Percentiles rank a stretch among this genome's conserved stretches.
These are phyloP conservation scores for Leptographium radiaticola DNA, from an alignment of 2,329 filamentous ascomycete genomes.

Conservation along the genomic window DNA sequence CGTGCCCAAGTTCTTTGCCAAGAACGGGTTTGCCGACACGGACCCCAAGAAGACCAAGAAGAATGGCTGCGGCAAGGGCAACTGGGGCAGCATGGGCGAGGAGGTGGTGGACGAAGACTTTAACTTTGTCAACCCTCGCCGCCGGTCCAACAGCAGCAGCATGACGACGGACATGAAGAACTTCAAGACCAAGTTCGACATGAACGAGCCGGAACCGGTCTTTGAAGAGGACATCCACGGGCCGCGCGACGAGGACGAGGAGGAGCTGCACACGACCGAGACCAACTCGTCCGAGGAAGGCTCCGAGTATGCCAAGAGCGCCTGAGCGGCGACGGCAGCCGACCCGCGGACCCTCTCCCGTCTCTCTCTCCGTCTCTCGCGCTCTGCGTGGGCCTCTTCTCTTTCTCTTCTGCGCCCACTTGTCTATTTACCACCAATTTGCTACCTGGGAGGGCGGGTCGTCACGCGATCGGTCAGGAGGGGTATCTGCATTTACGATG, in stretches of 20 bases:
- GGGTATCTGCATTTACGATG: neutral
- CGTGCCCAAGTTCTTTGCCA: constrained; percentile 86
- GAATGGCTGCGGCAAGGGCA: constrained; percentile 81
- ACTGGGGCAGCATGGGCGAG: constrained; percentile 78
- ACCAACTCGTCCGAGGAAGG: constrained; percentile 41
- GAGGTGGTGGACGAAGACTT: constrained; percentile 77
- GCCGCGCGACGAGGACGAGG: constrained; percentile 42
- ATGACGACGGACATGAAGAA: constrained; percentile 56
- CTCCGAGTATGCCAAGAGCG: constrained; percentile 25
- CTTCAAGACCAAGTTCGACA: constrained; percentile 96
- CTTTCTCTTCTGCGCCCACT: neutral
- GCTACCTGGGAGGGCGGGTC: neutral
- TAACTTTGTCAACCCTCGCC: constrained; percentile 73
- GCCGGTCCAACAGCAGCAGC: constrained; percentile 82
- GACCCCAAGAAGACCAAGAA: constrained; percentile 96
- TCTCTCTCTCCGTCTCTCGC: neutral
- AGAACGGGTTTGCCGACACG: constrained; percentile 64
- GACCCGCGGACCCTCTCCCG: no score
- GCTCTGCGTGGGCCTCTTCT: neutral
- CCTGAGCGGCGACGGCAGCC: neutral
- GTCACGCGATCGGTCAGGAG: neutral
- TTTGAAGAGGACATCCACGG: constrained; percentile 82
- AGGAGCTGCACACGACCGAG: constrained; percentile 44
- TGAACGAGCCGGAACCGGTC: constrained; percentile 76
- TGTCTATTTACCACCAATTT: neutral